Conservation (phyloP, 768 basidiomycete genomes). For the Termitomyces sp. region DNA sequence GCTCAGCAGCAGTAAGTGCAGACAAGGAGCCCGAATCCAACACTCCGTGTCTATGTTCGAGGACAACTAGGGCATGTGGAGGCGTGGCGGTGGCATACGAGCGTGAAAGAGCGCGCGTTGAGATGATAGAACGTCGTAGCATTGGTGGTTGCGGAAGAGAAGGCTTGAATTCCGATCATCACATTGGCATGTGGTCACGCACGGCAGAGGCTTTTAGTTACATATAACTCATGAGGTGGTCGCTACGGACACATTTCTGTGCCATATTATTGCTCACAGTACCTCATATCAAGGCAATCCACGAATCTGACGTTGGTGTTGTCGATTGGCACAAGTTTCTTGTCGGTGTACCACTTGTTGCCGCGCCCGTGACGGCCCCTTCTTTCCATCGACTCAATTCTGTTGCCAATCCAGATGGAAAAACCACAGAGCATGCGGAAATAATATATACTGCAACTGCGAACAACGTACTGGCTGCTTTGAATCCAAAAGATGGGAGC, state of each 20-base stretch:
- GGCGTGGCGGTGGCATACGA: conserved; percentile 55
- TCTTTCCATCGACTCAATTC: conserved; percentile 35
- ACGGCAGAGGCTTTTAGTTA: neutral
- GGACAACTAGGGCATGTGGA: conserved; percentile 78
- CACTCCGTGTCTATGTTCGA: conserved; percentile 80
- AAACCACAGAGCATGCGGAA: conserved; percentile 18
- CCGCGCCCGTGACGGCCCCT: conserved; percentile 48
- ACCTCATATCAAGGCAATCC: conserved; percentile 37
- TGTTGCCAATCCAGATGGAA: neutral
- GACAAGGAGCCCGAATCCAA: conserved; percentile 84
- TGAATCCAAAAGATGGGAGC: conserved; percentile 62
- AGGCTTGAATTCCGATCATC: conserved; percentile 11
- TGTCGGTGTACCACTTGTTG: conserved; percentile 64
- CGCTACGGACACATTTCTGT: conserved; percentile 1
- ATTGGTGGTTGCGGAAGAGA: conserved; percentile 6
- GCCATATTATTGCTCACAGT: conserved; percentile 3
- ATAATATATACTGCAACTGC: conserved; percentile 63
- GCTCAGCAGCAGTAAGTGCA: conserved; percentile 85
- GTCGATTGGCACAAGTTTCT: conserved; percentile 86
- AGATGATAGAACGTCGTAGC: conserved; percentile 13
- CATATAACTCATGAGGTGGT: conserved; percentile 9
- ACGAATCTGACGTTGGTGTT: conserved; percentile 71
- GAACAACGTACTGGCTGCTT: conserved; percentile 73
- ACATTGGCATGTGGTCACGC: neutral
- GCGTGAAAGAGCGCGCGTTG: conserved; percentile 22